Evolutionary conservation across 345 rosid species (phyloP), one percentile per base, ranked within the genome.

Genomic region (Acer yangbiense): DNA sequence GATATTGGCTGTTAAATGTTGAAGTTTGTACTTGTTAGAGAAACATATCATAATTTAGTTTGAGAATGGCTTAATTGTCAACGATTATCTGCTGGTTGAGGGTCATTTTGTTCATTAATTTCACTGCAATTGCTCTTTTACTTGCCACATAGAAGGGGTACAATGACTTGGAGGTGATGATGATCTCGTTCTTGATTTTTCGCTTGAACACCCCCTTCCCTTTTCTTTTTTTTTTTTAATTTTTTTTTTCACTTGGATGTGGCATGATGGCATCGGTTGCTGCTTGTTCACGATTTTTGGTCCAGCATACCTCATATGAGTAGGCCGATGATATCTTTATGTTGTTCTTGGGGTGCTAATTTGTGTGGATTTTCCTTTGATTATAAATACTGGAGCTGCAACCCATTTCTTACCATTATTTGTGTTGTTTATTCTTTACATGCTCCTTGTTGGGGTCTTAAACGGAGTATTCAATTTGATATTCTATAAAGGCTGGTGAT

Each of bases 401-500:
- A 52, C 48, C 50, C 52, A 12, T 29, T 66, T 65, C 10, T 32
- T 75, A 2, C 27, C 1, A 13, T 68, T 73, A 16, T 14, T 68
- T 23, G 4, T 13, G 67, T 68, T 13, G 67, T 68, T 17, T 16
- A 9, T 71, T 41, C 7, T 52, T 46, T 21, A 46, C 11, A n/a
- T 32, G 4, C 70, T 4, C 50, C 41, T 72, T 41, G 23, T 43
- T 21, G 5, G 67, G 52, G 20, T 16, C 14, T 43, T 52, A 16
- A 61, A 54, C n/a, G 14, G 64, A 16, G 75, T 52, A 20, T 64
- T 55, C 32, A 46, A 62, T 77, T 58, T 23, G 44, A 35, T 57
- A 23, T 43, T 67, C 21, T 79, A 73, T 71, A 60, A 83, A 93
- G 98, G 92, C 93, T 46, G 98, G 97, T 80, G 97, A 92, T 85